Evolutionary conservation across 495 filamentous ascomycete species (phyloP).

Genomic region (Physcia stellaris): DNA sequence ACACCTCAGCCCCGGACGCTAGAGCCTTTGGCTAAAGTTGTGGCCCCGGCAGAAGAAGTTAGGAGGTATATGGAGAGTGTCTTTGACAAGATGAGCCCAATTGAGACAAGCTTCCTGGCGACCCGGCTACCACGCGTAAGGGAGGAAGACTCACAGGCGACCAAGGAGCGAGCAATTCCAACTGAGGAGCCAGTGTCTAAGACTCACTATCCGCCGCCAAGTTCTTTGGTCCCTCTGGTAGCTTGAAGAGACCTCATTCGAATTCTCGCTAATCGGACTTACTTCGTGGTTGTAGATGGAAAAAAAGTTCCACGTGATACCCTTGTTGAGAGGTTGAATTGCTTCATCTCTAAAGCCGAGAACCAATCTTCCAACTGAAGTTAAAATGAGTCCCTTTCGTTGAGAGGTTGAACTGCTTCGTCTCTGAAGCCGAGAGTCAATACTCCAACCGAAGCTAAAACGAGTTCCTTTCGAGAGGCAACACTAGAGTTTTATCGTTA

Average conservation of each 20-base stretch:
- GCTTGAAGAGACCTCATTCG: not conserved
- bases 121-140: conserved; percentile 9
- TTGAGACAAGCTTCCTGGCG: conserved; percentile 11
- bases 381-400: too few species aligned
- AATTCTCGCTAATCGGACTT: too few species aligned
- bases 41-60: conserved; percentile 67
- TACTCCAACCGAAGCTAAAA: too few species aligned
- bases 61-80: conserved; percentile 69
- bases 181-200: not conserved
- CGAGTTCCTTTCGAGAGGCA: too few species aligned
- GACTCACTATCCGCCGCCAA: conserved; percentile 1
- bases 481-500: too few species aligned
- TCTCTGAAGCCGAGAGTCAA: too few species aligned
- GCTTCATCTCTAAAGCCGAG: too few species aligned
- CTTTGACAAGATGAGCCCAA: conserved; percentile 38
- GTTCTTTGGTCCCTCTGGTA: not conserved
- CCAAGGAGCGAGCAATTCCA: not conserved
- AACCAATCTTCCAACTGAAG: too few species aligned
- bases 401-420: too few species aligned
- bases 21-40: conserved; percentile 61
- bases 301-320: too few species aligned
- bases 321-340: too few species aligned
- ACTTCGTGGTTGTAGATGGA: too few species aligned
- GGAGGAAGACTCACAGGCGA: not conserved
- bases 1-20: conserved; percentile 48